A percentile compares a stretch with the other conserved stretches of the same genome.
These are phyloP conservation scores for Heliamphora pulchella DNA, from an alignment of 179 eudicot genomes.

Conservation along the genomic window DNA sequence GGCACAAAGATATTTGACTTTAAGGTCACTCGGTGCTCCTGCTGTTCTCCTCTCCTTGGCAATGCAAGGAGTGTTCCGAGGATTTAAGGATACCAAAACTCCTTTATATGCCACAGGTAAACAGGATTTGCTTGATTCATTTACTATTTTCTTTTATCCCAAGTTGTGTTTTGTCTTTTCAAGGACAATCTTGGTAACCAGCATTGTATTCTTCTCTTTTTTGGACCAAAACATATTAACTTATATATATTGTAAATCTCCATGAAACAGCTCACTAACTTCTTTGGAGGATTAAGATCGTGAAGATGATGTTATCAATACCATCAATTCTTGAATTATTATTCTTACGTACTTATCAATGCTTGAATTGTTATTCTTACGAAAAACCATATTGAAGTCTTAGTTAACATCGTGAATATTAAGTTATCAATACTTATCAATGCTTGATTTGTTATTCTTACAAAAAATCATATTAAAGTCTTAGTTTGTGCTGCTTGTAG, in stretches of 20 bases:
- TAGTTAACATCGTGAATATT: neutral
- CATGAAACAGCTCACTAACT: no score
- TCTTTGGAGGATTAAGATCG: neutral
- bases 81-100: slow-evolving; percentile 92
- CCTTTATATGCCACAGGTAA: slow-evolving; percentile 94
- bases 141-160: neutral
- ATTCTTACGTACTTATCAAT: neutral
- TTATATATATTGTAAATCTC: neutral
- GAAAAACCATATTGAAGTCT: neutral
- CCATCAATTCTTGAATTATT: no score
- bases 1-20: slow-evolving; percentile 63
- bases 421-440: neutral
- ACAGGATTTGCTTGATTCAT: neutral
- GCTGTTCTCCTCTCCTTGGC: slow-evolving; percentile 97
- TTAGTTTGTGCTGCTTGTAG: neutral
- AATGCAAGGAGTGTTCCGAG: slow-evolving; percentile 96
- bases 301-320: neutral
- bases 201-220: neutral
- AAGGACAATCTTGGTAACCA: neutral
- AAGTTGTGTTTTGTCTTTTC: neutral
- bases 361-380: neutral
- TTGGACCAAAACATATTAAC: neutral
- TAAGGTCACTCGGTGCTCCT: slow-evolving; percentile 87
- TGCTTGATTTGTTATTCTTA: neutral
- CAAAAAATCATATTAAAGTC: neutral